A percentile compares a stretch with the other conserved stretches of the same genome.
These are phyloP conservation scores for Dalbergia oliveri DNA, from an alignment of 306 rosid species.

Conservation along the genomic window DNA sequence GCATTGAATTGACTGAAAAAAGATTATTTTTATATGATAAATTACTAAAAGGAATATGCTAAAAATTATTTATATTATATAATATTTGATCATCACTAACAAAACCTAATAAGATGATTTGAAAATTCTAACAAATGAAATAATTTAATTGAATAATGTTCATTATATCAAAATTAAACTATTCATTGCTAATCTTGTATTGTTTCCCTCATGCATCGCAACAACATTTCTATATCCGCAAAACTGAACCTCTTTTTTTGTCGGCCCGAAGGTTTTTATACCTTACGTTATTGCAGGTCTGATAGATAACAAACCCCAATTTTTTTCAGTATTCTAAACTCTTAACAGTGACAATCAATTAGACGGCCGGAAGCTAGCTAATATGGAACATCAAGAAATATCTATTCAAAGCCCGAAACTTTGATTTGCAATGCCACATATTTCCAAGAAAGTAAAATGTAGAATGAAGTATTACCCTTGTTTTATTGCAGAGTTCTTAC, in stretches of 20 bases:
- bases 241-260: not conserved
- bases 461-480: conserved; percentile 36
- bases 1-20: no score
- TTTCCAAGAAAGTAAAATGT: conserved; percentile 10
- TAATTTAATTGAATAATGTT: no score
- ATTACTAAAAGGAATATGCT: no score
- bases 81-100: no score
- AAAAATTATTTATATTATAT: no score
- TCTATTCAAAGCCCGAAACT: conserved; percentile 11
- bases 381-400: conserved; percentile 9
- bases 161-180: no score
- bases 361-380: not conserved
- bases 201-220: not conserved
- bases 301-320: not conserved
- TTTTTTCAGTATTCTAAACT: not conserved
- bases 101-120: no score
- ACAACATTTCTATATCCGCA: no score
- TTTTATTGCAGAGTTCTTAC: conserved; percentile 37
- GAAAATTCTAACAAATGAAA: no score
- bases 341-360: conserved; percentile 1
- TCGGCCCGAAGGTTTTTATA: not conserved
- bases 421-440: conserved; percentile 24
- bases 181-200: no score
- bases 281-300: not conserved
- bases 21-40: no score